Base-by-base conservation (phyloP, 1,284 basidiomycete species). In the Puccinia horiana region DNA sequence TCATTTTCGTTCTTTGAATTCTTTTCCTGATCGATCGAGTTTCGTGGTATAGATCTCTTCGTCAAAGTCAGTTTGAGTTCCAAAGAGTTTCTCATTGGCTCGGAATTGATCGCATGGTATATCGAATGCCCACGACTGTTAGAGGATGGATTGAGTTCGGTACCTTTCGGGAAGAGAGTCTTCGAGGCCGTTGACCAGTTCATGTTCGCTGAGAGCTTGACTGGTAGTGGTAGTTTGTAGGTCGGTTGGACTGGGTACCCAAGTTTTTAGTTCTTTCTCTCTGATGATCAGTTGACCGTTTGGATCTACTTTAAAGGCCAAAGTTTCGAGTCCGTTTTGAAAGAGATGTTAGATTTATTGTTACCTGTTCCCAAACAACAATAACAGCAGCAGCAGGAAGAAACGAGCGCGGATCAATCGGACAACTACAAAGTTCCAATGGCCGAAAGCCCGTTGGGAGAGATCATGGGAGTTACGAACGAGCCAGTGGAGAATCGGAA, bases 41-140 rank as follows among this genome's bases (percentile, higher is more conserved):
- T 92, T 95, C 61, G 96, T 99, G 29, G 97, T 99, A 88, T 99
- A 99, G 61, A 92, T 86, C 83, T 96, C 93, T 88, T 99, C 96
- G 85, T 98, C 92, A 87, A 95, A 99, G 85, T 92, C 91, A 12
- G 95, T 94, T 86, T 90, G 95, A 84, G 96, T 91, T 26, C 97
- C 97, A 86, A 98, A 98, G 83, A 94, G 89, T 84, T 93, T 90
- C 88, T 98, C 95, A 88, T 99, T 99, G 80, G 90, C 93, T 58
- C 92, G 92, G 85, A 99, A 99, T 88, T 99, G 96, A 87, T 99
- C 96, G 97, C 97, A 99, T 0, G 89, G 88, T 47, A 77, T 79
- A 49, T 70, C 79, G 20, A 77, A 81, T 44, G 70, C 78, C n/a
- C 83, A n/a, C n/a, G n/a, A n/a, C n/a, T 52, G 35, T 76, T 61